Evolutionary conservation across 2,329 filamentous ascomycete genomes (phyloP), one percentile per base, ranked within the genome.

Genomic region (Penicillium hesseltinei): DNA sequence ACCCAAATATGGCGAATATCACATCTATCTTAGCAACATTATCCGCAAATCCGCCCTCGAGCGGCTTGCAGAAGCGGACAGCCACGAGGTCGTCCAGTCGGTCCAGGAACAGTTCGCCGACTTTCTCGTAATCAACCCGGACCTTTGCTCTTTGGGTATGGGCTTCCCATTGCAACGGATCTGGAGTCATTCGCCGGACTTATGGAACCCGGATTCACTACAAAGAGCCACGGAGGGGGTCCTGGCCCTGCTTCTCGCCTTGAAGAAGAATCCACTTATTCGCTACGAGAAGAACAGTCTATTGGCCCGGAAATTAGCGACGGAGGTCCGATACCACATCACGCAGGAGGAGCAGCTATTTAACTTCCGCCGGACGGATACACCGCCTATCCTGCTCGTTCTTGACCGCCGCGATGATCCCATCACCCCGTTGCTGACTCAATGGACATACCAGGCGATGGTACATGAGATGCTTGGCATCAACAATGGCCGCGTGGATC

Each of bases 391-490:
- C 66, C 81, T 99, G 15, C 82, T 99, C 35, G 85, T 99, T 53
- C 78, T 99, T 31, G 94, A 99, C 75, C 86, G 94, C 42, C 85
- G 94, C 73, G 92, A 97, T 71, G 94, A 99, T 69, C 93, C 94
- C 0, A 89, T 97, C 50, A 99, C 94, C 4, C 94, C 94, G 0
- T 79, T 99, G 11, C 82, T 99, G 48, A 96, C 92, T 3, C 94
- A 99, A 73, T 99, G 94, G 94, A 99, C 94, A 27, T 99, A 99
- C 70, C 94, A 99, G 76, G 94, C 94, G n/a, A 99, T 99, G 92
- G 94, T 99, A 0, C 94, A 99, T 72, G 94, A 99, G 70, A 79
- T 97, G 2, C 81, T 99, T 13, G 94, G 94, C 5, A 96, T 99
- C 64, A 85, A 90, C 57, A 97, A 97, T 72, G 94, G 94, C n/a